Conservation (phyloP, 2,329 filamentous ascomycete species). For the Zymoseptoria brevis region DNA sequence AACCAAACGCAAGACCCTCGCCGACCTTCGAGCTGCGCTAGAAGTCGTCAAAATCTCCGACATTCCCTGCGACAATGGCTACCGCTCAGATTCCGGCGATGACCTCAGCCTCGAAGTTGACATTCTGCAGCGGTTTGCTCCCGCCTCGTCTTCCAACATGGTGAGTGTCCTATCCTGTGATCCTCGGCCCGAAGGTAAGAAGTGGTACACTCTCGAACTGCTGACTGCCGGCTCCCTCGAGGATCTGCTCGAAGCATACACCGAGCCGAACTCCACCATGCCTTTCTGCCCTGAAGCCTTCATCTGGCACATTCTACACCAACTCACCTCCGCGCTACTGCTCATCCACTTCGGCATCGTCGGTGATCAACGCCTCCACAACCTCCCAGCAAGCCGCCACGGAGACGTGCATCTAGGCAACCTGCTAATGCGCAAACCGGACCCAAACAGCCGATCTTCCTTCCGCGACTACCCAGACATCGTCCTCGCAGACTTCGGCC, state of each 20-base stretch:
- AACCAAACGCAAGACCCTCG: not conserved
- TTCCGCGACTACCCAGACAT: slow-evolving; percentile 1
- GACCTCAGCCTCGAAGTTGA: not conserved
- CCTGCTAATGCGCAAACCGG: not conserved
- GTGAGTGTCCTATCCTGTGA: not conserved
- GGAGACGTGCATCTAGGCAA: not conserved
- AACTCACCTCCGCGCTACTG: not conserved
- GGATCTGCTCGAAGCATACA: not conserved
- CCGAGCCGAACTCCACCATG: not conserved
- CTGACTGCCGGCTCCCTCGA: not conserved
- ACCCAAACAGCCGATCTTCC: not conserved
- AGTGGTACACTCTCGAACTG: not conserved
- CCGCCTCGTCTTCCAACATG: not conserved
- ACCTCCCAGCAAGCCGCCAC: not conserved
- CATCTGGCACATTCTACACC: not conserved
- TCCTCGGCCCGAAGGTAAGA: not conserved
- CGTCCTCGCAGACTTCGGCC: not conserved
- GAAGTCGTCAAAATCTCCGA: not conserved
- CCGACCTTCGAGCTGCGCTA: not conserved
- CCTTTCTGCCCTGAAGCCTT: not conserved
- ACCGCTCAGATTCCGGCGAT: not conserved
- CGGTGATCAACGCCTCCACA: not conserved
- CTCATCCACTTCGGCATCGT: not conserved
- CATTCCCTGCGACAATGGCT: not conserved
- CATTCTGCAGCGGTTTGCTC: not conserved